These are phyloP conservation scores for Oryza rufipogon DNA, from an alignment of 176 grass and related monocot species.

Conservation along the genomic window DNA sequence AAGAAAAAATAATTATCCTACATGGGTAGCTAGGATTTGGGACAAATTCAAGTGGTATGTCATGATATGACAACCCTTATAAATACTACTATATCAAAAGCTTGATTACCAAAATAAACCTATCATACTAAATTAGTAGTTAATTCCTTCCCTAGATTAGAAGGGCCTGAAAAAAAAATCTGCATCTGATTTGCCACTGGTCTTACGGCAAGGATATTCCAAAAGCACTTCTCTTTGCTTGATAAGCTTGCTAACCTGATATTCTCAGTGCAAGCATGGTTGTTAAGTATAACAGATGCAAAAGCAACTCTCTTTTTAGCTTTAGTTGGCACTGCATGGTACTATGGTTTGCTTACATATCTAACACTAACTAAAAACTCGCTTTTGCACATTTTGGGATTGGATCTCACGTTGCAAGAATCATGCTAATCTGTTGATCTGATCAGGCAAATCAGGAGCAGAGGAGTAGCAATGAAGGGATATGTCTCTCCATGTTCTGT, in stretches of 20 bases:
- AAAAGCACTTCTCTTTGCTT: constrained; percentile 8
- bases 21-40: background rate
- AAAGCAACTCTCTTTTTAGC: background rate
- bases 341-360: background rate
- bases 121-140: background rate
- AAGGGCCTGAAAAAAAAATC: background rate
- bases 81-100: background rate
- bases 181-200: background rate
- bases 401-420: background rate
- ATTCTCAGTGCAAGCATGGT: constrained; percentile 22
- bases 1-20: background rate
- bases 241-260: constrained; percentile 17
- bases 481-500: background rate
- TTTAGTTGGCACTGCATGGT: background rate
- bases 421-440: background rate
- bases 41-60: background rate
- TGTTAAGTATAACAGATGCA: background rate
- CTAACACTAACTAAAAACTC: background rate
- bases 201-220: constrained; percentile 33
- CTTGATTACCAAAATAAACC: background rate
- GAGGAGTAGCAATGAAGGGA: background rate
- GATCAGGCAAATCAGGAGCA: background rate
- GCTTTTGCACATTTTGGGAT: background rate
- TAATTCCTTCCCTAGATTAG: background rate
- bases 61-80: background rate